phyloP scores from a whole-genome alignment of 192 early-diverging fungal genomes.

The Podochytrium sp. region DNA sequence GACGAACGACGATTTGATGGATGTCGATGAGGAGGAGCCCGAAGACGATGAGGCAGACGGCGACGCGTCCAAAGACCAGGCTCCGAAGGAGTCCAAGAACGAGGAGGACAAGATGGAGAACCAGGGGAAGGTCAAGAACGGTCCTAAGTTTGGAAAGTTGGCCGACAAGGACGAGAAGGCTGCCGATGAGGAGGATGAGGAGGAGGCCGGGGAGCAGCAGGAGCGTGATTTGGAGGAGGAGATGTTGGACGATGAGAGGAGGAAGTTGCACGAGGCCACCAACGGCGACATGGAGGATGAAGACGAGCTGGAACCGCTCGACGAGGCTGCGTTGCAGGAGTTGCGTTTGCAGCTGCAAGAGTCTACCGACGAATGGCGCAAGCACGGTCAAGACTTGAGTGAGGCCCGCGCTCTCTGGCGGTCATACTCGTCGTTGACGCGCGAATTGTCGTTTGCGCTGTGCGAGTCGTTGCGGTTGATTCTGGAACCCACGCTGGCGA shows the following conservation, averaged over 20 bases:
- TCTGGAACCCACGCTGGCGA: conserved; percentile 94
- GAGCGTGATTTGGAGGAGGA: background rate
- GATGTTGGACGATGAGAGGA: conserved; percentile 17
- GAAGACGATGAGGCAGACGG: conserved; percentile 9
- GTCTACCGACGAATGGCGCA: conserved; percentile 76
- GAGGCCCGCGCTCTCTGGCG: conserved; percentile 79
- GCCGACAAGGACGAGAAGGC: conserved; percentile 56
- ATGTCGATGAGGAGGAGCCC: conserved; percentile 30
- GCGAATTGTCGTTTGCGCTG: conserved; percentile 86
- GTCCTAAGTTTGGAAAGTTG: conserved; percentile 9
- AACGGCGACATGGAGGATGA: conserved; percentile 32
- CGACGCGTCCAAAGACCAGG: background rate
- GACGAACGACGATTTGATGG: conserved; percentile 28
- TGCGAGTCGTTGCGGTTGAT: conserved; percentile 96
- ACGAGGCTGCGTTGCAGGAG: conserved; percentile 67
- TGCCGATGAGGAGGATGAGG: conserved; percentile 57
- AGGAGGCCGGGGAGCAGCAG: conserved; percentile 62
- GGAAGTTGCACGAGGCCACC: conserved; percentile 4
- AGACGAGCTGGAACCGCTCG: conserved; percentile 27
- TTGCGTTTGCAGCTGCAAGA: conserved; percentile 82
- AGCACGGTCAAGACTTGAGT: conserved; percentile 59
- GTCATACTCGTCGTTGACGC: conserved; percentile 85
- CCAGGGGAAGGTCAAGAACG: conserved; percentile 12
- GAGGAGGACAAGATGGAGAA: conserved; percentile 34
- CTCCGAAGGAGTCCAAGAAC: background rate